Evolutionary conservation across 2,329 filamentous ascomycete genomes (phyloP).

Genomic region (Aureobasidium sp.): DNA sequence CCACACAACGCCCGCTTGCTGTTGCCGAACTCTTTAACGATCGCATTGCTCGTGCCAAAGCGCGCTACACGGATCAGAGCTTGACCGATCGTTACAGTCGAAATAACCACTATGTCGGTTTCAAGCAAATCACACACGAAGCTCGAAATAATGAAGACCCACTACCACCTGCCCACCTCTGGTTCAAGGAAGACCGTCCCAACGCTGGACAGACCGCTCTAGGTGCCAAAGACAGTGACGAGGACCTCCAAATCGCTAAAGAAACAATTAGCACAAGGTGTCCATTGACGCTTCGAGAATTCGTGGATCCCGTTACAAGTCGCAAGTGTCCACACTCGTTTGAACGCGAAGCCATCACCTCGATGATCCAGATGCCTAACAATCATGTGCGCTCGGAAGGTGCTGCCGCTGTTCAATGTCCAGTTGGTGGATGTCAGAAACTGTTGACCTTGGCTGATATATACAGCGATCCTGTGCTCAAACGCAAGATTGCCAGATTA

Average conservation of each 20-base stretch:
- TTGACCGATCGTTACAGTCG: constrained; percentile 45
- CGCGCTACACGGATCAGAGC: constrained; percentile 36
- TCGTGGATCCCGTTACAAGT: constrained; percentile 61
- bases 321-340: constrained; percentile 65
- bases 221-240: constrained; percentile 45
- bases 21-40: constrained; percentile 32
- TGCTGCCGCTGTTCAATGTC: constrained; percentile 48
- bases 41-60: constrained; percentile 35
- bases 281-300: constrained; percentile 58
- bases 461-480: constrained; percentile 49
- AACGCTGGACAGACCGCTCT: constrained; percentile 35
- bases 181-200: constrained; percentile 51
- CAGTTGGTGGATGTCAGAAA: constrained; percentile 57
- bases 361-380: constrained; percentile 37
- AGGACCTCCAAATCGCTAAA: constrained; percentile 61
- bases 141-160: constrained; percentile 47
- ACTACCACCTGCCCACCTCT: constrained; percentile 51
- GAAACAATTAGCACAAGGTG: constrained; percentile 62
- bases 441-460: constrained; percentile 48
- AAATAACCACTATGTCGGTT: constrained; percentile 55
- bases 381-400: constrained; percentile 15
- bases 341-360: constrained; percentile 57
- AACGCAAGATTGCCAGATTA: constrained; percentile 53
- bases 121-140: constrained; percentile 57
- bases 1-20: constrained; percentile 29